Base-by-base conservation (phyloP, 164 flowering plant genomes). In the Nymphaea colorata region DNA sequence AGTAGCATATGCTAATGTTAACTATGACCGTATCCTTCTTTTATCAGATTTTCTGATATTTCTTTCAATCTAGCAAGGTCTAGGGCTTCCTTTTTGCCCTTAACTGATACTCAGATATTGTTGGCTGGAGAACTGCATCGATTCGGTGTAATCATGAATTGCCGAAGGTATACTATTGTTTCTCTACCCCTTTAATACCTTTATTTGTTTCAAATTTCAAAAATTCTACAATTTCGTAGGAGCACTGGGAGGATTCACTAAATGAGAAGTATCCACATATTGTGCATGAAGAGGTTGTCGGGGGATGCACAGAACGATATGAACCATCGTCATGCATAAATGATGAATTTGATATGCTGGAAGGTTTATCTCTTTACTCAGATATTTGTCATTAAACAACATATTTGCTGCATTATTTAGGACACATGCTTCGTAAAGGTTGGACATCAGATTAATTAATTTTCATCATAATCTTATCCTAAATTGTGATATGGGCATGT, bases 91-190 rank as follows among this genome's bases (percentile, higher is more conserved):
- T 77, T 77, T 76, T 77, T 77, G 80, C 78, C 75, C 57, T 81
- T 36, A 65, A 44, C 61, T 69, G 5, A 44, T 61, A 43, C 67
- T 69, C 43, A 94, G 99, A 91, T 81, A 86, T 91, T 69, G 99
- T 94, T 14, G 99, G 99, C 66, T 94, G 99, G 99, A 84, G 96
- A 74, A 94, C 99, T 71, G 82, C 99, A 75, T 91, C 89, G 42
- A 89, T 94, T 66, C 79, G 99, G 72, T 89, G 96, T 43, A 74
- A 78, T 64, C 76, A 70, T 75, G 96, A 94, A 74, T 80, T 94
- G 59, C 99, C 99, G 65, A 84, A 85, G 96, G 99, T 94, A 80
- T 45, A 2, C 53, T 5, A 5, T 45, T 5, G 5, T 15, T 6
- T 5, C 5, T 61, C 15, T 61, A 16, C 25, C 63, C 15, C 15